Base-by-base conservation (phyloP, 1,284 basidiomycete species). In the Malassezia restricta region DNA sequence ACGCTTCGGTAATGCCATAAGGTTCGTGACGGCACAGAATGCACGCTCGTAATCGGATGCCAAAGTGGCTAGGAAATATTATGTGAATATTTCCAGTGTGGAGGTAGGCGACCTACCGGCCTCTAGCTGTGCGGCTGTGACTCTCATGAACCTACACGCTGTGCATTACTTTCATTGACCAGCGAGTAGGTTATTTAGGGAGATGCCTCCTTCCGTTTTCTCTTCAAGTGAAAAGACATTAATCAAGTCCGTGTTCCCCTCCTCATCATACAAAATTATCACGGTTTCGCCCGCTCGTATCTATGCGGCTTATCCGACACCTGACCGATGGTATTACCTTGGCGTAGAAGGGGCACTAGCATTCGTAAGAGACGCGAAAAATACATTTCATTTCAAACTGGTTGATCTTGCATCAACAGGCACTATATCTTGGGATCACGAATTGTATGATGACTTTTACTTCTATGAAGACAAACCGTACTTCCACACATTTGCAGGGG, bases 401-500 rank as follows among this genome's bases (percentile, higher is more conserved):
- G 60, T 73, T 44, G 68, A 73, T 28, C 57, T 71, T 40, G 64
- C 66, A 44, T 60, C 38, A 11, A 40, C 40, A 15, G 45, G 48
- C 2, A 29, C 47, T 14, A 20, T 57, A 6, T 27, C 91, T 40
- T 98, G 92, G 92, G 83, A 90, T 59, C 87, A 95, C 64, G 90
- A 94, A 71, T 75, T 95, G 3, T 94, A 91, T 62, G 81, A 86
- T 35, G 83, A 83, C 40, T 82, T 94, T 58, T 82, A 85, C 56
- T 89, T 89, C 74, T 79, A 82, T 68, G 81, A 86, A 68, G 92
- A 96, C 71, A 79, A 90, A 59, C 81, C 85, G 1, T 94, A 85
- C 79, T 95, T 96, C 73, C 88, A 95, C 76, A 84, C 88, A 2
- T 96, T 95, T 74, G 79, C 84, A 11, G 86, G 87, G 49, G 90